Percentiles rank a stretch among this genome's conserved stretches.
Conservation (phyloP, 805 yeast genomes). For the Monosporozyma servazzii region DNA sequence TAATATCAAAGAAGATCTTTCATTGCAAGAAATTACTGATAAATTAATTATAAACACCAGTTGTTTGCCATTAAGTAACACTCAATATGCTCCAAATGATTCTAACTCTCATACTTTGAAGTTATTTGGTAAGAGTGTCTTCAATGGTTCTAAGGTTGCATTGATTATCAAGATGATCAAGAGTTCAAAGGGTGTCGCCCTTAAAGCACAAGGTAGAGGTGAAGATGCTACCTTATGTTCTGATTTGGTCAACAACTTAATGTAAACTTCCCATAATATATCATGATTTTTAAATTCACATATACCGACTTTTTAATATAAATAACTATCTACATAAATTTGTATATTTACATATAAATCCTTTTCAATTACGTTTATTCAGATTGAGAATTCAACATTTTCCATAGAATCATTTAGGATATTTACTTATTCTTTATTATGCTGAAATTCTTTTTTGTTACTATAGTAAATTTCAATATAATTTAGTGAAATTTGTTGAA, state of each 20-base stretch:
- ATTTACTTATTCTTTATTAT: not conserved
- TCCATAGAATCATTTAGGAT: not conserved
- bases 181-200: slow-evolving; percentile 39
- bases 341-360: not conserved
- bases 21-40: slow-evolving; percentile 48
- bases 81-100: slow-evolving; percentile 53
- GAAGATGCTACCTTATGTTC: slow-evolving; percentile 34
- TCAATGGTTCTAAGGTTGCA: slow-evolving; percentile 34
- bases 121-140: slow-evolving; percentile 64
- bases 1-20: slow-evolving; percentile 43
- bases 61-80: slow-evolving; percentile 65
- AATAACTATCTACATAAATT: not conserved
- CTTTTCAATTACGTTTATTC: not conserved
- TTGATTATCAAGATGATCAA: slow-evolving; percentile 48
- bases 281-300: not conserved
- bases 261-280: slow-evolving; percentile 8
- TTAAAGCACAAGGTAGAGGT: slow-evolving; percentile 52
- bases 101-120: slow-evolving; percentile 59
- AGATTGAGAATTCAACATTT: not conserved
- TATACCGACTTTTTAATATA: not conserved
- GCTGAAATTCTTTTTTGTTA: not conserved
- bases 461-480: not conserved
- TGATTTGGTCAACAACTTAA: slow-evolving; percentile 23
- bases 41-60: slow-evolving; percentile 46
- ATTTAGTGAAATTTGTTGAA: not conserved